phyloP scores from a whole-genome alignment of 305 asterid genomes.

The Fraxinus baroniana region DNA sequence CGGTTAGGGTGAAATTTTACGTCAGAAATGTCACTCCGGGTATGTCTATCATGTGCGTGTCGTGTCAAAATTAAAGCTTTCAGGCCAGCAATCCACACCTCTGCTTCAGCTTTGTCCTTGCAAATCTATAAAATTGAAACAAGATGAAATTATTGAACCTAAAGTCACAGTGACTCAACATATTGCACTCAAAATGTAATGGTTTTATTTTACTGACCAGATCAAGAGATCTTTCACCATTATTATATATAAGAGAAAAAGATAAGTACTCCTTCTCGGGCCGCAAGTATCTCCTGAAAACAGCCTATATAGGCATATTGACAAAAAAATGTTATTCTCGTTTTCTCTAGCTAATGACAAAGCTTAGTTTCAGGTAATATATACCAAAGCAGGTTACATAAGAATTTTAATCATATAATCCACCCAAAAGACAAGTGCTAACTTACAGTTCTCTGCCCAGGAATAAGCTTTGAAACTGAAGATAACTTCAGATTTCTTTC shows the following conservation, averaged over 20 bases:
- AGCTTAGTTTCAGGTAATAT: slow-evolving; percentile 7
- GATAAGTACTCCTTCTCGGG: slow-evolving; percentile 96
- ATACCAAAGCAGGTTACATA: slow-evolving; percentile 19
- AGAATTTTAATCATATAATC: slow-evolving; percentile 23
- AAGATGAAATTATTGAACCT: slow-evolving; percentile 6
- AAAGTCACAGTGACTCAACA: neutral
- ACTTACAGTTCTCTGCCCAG: slow-evolving; percentile 99
- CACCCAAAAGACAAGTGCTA: slow-evolving; percentile 22
- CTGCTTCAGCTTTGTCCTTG: slow-evolving; percentile 87
- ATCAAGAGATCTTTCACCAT: slow-evolving; percentile 91
- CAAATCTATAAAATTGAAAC: slow-evolving; percentile 55
- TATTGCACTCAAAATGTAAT: neutral
- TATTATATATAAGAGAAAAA: slow-evolving; percentile 76
- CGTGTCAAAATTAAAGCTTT: slow-evolving; percentile 62
- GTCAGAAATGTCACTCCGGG: slow-evolving; percentile 73
- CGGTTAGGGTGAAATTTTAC: slow-evolving; percentile 34
- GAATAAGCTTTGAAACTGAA: slow-evolving; percentile 70
- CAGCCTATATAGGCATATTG: slow-evolving; percentile 30
- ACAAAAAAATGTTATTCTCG: slow-evolving; percentile 5
- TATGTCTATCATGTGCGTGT: slow-evolving; percentile 59
- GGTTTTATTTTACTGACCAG: slow-evolving; percentile 50
- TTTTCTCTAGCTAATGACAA: slow-evolving; percentile 1
- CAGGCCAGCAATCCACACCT: slow-evolving; percentile 84
- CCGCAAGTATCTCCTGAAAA: slow-evolving; percentile 78
- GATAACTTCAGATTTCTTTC: slow-evolving; percentile 81